Evolutionary conservation across 805 yeast species (phyloP), one percentile per base, ranked within the genome.

Genomic region (Kuraishia capsulata): DNA sequence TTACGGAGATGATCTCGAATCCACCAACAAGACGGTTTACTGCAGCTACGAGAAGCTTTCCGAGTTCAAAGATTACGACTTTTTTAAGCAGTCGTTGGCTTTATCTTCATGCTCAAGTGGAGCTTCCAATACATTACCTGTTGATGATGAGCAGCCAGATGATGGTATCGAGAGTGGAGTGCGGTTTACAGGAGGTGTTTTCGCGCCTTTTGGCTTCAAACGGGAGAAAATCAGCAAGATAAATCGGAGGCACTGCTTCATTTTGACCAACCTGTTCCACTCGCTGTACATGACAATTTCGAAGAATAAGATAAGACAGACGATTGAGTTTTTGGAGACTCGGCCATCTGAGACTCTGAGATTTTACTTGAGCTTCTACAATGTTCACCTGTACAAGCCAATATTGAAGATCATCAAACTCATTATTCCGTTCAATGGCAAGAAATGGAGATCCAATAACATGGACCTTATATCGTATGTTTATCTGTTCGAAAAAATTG

Each of bases 391-490:
- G 19, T 79, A 83, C 60, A 65, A 65, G 36, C 89, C 95, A 1
- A 76, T 84, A 3, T 62, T 89, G 49, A 79, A 78, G 50, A 71
- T 84, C 1, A 64, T 89, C 42, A 88, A 85, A 54, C 78, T 83
- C 44, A 69, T 88, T 37, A 78, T 88, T 1, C 96, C 97, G 0
- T 86, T 81, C 59, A 89, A 86, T 50, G 96, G 96, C 16, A 78
- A 92, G 42, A 88, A 89, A 57, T 90, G 98, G 98, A 79, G 88
- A 48, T 74, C 88, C 11, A 75, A 78, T 44, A 92, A 90, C 54
- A 90, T 92, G 97, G 96, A 89, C 46, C 65, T 92, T 34, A 84
- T 90, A 4, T 86, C 96, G 0, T 79, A 85, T 43, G 88, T 90
- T 2, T 90, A 83, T 50, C 55, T 92, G 20, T 78, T 87, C 52